Percentiles rank a stretch among this genome's conserved stretches.
These are phyloP conservation scores for Paramecium octaurelia DNA, from an alignment of 73 alveolate species.

Conservation along the genomic window DNA sequence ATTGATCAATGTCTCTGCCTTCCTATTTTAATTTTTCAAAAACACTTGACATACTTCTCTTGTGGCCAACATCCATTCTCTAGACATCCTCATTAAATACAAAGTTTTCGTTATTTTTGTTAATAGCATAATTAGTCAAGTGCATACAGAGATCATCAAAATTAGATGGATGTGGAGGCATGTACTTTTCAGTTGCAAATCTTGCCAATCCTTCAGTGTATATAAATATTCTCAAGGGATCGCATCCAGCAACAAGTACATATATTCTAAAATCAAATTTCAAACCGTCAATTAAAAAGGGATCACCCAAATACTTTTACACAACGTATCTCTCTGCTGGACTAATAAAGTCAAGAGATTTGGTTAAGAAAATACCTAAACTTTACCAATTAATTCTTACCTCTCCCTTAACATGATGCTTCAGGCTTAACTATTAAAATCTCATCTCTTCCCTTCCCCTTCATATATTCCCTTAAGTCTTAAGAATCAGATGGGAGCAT, in stretches of 20 bases:
- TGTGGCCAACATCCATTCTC: constrained; percentile 74
- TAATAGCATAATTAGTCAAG: constrained; percentile 78
- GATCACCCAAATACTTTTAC: constrained; percentile 81
- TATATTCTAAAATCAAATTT: constrained; percentile 93
- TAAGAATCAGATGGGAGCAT: constrained; percentile 66
- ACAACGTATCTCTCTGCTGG: constrained; percentile 68
- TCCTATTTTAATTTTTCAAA: constrained; percentile 51
- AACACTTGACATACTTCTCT: constrained; percentile 71
- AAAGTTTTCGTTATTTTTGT: constrained; percentile 75
- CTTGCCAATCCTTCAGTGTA: constrained; percentile 93
- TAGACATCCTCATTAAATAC: constrained; percentile 71
- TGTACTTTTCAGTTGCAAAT: constrained; percentile 89
- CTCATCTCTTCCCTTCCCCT: constrained; percentile 51
- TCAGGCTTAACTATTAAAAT: constrained; percentile 65
- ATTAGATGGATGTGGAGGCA: constrained; percentile 68
- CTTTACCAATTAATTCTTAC: constrained; percentile 50
- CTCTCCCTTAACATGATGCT: constrained; percentile 72
- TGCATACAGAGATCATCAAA: constrained; percentile 78
- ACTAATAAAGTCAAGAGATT: not conserved
- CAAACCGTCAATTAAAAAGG: constrained; percentile 87
- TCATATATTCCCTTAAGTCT: constrained; percentile 57
- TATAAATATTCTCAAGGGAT: constrained; percentile 86
- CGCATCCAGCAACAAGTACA: constrained; percentile 83
- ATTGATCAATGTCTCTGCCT: constrained; percentile 65
- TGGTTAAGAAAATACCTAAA: constrained; percentile 62